Evolutionary conservation across 148 eudicot species (phyloP).

Genomic region (Rhododendron mucronatum): DNA sequence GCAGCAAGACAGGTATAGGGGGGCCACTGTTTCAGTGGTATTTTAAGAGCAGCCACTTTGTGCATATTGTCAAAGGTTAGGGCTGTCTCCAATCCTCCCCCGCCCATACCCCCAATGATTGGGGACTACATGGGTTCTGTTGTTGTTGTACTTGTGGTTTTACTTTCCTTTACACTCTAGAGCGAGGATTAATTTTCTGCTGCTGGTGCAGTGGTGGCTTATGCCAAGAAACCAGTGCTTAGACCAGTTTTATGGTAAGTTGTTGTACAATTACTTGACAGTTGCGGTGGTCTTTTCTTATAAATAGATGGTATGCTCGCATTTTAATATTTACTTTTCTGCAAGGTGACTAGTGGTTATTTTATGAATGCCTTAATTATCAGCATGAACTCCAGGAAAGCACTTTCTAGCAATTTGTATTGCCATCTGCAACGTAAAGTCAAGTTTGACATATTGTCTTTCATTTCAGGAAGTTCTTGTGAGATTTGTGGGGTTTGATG

Average conservation of each 20-base stretch:
- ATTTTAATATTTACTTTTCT: neutral
- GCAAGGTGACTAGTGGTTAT: neutral
- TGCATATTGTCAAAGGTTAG: too few relatives aligned
- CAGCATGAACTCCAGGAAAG: neutral
- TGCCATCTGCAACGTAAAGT: neutral
- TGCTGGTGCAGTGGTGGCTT: neutral
- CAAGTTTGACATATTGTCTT: neutral
- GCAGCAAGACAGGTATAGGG: too few relatives aligned
- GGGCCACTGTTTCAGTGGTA: too few relatives aligned
- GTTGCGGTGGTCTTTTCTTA: neutral
- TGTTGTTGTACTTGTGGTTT: neutral
- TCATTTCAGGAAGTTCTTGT: conserved; percentile 77
- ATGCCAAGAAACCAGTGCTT: neutral
- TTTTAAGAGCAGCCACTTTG: too few relatives aligned
- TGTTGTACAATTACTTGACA: neutral
- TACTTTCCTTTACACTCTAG: neutral
- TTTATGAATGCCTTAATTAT: neutral
- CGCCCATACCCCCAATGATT: too few relatives aligned
- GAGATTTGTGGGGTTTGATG: conserved; percentile 75
- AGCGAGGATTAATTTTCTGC: neutral
- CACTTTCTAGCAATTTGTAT: neutral
- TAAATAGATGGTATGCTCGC: neutral
- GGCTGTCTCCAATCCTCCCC: too few relatives aligned
- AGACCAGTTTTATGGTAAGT: neutral
- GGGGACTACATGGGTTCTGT: too few relatives aligned